Conservation (phyloP, 805 yeast genomes). For the Naumovozyma baii region DNA sequence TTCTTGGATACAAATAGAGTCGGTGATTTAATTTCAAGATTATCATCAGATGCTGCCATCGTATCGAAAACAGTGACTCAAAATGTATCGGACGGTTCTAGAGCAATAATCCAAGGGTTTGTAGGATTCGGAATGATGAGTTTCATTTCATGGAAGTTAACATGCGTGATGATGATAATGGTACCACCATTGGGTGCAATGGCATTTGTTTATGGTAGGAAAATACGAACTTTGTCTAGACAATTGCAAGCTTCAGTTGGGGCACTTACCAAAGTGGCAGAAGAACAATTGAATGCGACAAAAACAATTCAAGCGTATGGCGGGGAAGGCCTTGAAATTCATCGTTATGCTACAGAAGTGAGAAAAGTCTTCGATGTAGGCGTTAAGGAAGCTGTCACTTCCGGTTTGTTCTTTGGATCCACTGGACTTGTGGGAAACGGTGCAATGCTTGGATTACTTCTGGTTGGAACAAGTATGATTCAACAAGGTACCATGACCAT, state of each 20-base stretch:
- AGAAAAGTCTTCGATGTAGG: slow-evolving; percentile 57
- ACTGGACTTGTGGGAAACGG: slow-evolving; percentile 81
- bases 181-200: slow-evolving; percentile 77
- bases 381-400: slow-evolving; percentile 66
- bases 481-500: slow-evolving; percentile 63
- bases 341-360: slow-evolving; percentile 63
- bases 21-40: slow-evolving; percentile 83
- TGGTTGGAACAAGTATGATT: slow-evolving; percentile 77
- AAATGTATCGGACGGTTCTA: slow-evolving; percentile 83
- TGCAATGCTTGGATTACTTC: slow-evolving; percentile 64
- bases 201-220: slow-evolving; percentile 74
- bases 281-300: slow-evolving; percentile 78
- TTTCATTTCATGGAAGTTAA: slow-evolving; percentile 70
- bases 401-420: slow-evolving; percentile 66
- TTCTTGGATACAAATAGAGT: slow-evolving; percentile 84
- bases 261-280: slow-evolving; percentile 76
- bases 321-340: slow-evolving; percentile 71
- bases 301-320: slow-evolving; percentile 86
- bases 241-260: slow-evolving; percentile 80
- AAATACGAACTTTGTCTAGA: slow-evolving; percentile 64
- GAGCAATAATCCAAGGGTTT: slow-evolving; percentile 70
- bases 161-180: slow-evolving; percentile 68
- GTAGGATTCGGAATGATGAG: slow-evolving; percentile 92
- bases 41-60: slow-evolving; percentile 81
- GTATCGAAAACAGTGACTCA: slow-evolving; percentile 81